phyloP scores from a whole-genome alignment of 768 basidiomycete species.

The Roridomyces roridus region DNA sequence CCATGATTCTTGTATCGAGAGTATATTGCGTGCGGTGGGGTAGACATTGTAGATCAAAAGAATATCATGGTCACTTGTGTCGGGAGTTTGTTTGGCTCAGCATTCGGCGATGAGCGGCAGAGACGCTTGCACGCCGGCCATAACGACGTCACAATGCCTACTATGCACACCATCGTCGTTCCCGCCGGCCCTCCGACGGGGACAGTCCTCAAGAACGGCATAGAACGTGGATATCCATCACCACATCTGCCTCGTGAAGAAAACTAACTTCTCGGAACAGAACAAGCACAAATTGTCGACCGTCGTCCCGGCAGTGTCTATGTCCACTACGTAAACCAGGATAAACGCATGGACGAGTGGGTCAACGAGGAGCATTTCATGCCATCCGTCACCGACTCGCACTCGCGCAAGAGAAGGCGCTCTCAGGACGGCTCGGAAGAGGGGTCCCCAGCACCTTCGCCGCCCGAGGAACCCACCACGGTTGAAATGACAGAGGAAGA shows the following conservation, averaged over 20 bases:
- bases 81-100: slow-evolving; percentile 23
- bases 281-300: slow-evolving; percentile 59
- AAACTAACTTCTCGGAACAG: slow-evolving; percentile 34
- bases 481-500: slow-evolving; percentile 68
- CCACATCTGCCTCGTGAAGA: slow-evolving; percentile 14
- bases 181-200: slow-evolving; percentile 35
- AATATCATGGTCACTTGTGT: too few relatives aligned
- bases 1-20: neutral
- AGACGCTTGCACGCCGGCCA: slow-evolving; percentile 14
- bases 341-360: slow-evolving; percentile 83
- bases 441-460: slow-evolving; percentile 10
- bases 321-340: slow-evolving; percentile 74
- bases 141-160: slow-evolving; percentile 29
- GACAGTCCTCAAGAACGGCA: slow-evolving; percentile 40
- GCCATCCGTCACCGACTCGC: slow-evolving; percentile 30
- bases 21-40: too few relatives aligned
- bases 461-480: slow-evolving; percentile 25
- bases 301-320: slow-evolving; percentile 59
- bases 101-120: slow-evolving; percentile 21
- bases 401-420: slow-evolving; percentile 21
- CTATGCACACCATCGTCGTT: slow-evolving; percentile 34
- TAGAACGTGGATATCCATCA: slow-evolving; percentile 33
- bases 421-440: slow-evolving; percentile 35
- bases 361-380: slow-evolving; percentile 52
- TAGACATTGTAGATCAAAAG: too few relatives aligned